A percentile compares a stretch with the other conserved stretches of the same genome.
Evolutionary conservation across 1,139 yeast genomes (phyloP).

Genomic region (Sporopachydermia cereana): DNA sequence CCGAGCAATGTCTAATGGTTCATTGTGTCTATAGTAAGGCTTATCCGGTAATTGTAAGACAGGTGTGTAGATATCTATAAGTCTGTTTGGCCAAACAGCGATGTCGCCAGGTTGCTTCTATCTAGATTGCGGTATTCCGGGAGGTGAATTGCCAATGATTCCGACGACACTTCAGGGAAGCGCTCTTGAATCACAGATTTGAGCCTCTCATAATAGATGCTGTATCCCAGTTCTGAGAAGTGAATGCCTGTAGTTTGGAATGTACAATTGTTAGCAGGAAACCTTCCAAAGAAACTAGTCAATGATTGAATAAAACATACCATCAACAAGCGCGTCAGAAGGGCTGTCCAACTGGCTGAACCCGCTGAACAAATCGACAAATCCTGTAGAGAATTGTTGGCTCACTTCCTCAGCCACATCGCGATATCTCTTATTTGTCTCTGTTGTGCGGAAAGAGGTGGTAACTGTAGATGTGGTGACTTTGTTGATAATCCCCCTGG

Average conservation of each 20-base stretch:
- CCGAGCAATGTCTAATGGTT: too few species aligned
- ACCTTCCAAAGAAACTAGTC: not conserved
- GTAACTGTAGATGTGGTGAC: constrained; percentile 10
- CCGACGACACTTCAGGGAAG: constrained; percentile 34
- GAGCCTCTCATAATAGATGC: constrained; percentile 29
- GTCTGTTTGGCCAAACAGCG: constrained; percentile 3
- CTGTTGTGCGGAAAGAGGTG: constrained; percentile 28
- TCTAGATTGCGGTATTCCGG: not conserved
- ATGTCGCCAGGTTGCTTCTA: not conserved
- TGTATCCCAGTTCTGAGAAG: constrained; percentile 26
- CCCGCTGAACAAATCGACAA: constrained; percentile 39
- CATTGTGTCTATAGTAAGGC: too few species aligned
- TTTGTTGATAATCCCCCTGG: constrained; percentile 11
- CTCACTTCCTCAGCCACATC: constrained; percentile 40
- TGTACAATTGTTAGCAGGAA: not conserved
- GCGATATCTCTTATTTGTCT: constrained; percentile 35
- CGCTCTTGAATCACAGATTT: constrained; percentile 23
- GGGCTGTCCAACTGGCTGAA: constrained; percentile 25
- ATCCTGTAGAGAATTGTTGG: constrained; percentile 32
- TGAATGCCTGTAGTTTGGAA: not conserved
- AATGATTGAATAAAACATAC: constrained; percentile 7
- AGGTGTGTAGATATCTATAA: too few species aligned
- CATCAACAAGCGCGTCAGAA: constrained; percentile 14
- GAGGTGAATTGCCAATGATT: constrained; percentile 7
- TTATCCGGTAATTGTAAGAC: too few species aligned